phyloP scores from a whole-genome alignment of 305 asterid genomes.

The Solanum hybrid region DNA sequence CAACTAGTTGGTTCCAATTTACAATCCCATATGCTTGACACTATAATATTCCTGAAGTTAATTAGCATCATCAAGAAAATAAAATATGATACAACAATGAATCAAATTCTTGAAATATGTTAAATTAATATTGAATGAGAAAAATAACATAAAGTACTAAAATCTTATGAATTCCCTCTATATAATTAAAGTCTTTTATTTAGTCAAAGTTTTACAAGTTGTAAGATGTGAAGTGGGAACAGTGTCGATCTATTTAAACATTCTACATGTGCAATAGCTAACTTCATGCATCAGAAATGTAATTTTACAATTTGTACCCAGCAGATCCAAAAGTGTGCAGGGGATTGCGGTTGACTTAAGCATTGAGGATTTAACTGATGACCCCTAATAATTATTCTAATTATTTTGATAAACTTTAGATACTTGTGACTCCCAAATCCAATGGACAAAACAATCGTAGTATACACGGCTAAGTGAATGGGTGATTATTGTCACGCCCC shows the following conservation, averaged over 20 bases:
- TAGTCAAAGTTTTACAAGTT: neutral
- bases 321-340: conserved; percentile 11
- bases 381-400: neutral
- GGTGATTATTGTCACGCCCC: neutral
- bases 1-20: neutral
- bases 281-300: conserved; percentile 20
- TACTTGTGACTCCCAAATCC: neutral
- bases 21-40: neutral
- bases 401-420: neutral
- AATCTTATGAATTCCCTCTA: neutral
- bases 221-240: neutral
- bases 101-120: neutral
- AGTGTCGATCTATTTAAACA: neutral
- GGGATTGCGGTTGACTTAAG: neutral
- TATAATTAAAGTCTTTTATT: neutral
- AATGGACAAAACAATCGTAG: neutral
- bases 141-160: neutral
- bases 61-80: neutral
- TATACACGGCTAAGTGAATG: neutral
- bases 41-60: neutral
- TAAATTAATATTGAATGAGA: neutral
- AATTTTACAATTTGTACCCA: conserved; percentile 9
- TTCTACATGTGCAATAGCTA: conserved; percentile 22
- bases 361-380: neutral
- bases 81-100: neutral